phyloP scores from a whole-genome alignment of 2,329 filamentous ascomycete species.

The Cryphonectria naterciae region DNA sequence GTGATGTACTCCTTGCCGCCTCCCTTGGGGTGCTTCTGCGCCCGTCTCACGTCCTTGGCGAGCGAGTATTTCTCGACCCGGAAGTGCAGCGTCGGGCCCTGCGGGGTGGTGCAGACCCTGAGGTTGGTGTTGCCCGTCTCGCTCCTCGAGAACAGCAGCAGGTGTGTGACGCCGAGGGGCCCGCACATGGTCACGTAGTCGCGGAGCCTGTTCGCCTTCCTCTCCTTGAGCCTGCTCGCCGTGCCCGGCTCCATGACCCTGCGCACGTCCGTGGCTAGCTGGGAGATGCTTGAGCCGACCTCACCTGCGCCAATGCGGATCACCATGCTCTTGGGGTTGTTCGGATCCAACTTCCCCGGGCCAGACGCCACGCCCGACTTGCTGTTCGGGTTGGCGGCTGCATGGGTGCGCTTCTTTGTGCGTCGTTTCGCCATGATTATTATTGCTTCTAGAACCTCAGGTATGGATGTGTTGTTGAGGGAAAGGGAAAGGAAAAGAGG shows the following conservation, averaged over 20 bases:
- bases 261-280: slow-evolving; percentile 89
- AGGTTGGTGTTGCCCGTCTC: slow-evolving; percentile 90
- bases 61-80: slow-evolving; percentile 93
- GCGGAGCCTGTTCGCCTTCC: slow-evolving; percentile 82
- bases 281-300: slow-evolving; percentile 87
- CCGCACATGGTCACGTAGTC: slow-evolving; percentile 97
- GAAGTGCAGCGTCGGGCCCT: slow-evolving; percentile 92
- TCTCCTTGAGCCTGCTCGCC: slow-evolving; percentile 84
- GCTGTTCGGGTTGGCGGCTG: slow-evolving; percentile 63
- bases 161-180: slow-evolving; percentile 87
- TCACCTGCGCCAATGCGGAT: slow-evolving; percentile 95
- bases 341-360: slow-evolving; percentile 64
- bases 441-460: neutral
- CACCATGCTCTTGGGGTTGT: slow-evolving; percentile 93
- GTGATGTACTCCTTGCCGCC: slow-evolving; percentile 85
- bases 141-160: slow-evolving; percentile 91
- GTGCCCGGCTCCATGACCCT: slow-evolving; percentile 96
- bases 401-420: slow-evolving; percentile 87
- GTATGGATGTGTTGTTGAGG: neutral
- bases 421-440: slow-evolving; percentile 74
- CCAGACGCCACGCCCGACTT: slow-evolving; percentile 56
- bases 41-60: slow-evolving; percentile 84
- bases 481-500: neutral
- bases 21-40: slow-evolving; percentile 80
- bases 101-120: slow-evolving; percentile 82